phyloP scores from a whole-genome alignment of 208 protist species.

The Lotmaria passim region DNA sequence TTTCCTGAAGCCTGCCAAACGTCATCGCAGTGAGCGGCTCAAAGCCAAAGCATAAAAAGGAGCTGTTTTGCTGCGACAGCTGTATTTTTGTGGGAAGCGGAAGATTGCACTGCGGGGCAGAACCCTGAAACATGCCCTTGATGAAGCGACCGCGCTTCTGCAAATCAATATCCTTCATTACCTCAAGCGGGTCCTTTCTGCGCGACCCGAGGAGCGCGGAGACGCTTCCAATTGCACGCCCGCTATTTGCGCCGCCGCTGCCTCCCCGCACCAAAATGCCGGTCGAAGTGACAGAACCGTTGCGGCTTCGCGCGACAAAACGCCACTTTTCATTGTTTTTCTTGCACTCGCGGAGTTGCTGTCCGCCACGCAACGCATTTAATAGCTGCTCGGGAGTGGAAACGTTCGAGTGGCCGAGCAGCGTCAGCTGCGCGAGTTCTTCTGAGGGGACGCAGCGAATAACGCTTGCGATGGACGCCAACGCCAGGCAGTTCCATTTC shows the following conservation, averaged over 20 bases:
- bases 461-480: slow-evolving; percentile 62
- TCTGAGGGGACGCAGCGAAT: slow-evolving; percentile 54
- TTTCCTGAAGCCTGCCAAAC: slow-evolving; percentile 45
- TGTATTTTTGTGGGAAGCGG: slow-evolving; percentile 82
- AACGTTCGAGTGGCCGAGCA: slow-evolving; percentile 40
- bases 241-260: slow-evolving; percentile 26
- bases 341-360: slow-evolving; percentile 74
- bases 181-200: slow-evolving; percentile 78
- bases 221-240: slow-evolving; percentile 66
- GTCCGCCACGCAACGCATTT: slow-evolving; percentile 37
- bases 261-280: slow-evolving; percentile 69
- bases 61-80: slow-evolving; percentile 77
- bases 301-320: slow-evolving; percentile 65
- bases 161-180: slow-evolving; percentile 76
- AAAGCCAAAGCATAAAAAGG: slow-evolving; percentile 85
- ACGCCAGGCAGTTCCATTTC: slow-evolving; percentile 82
- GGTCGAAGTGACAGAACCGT: slow-evolving; percentile 83
- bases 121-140: slow-evolving; percentile 74
- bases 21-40: slow-evolving; percentile 80
- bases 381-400: slow-evolving; percentile 43
- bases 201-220: slow-evolving; percentile 67
- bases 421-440: slow-evolving; percentile 66
- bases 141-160: slow-evolving; percentile 82
- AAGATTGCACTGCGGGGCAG: slow-evolving; percentile 56
- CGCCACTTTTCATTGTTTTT: slow-evolving; percentile 76